phyloP scores from a whole-genome alignment of 768 basidiomycete species.

The Termitomyces sp. region DNA sequence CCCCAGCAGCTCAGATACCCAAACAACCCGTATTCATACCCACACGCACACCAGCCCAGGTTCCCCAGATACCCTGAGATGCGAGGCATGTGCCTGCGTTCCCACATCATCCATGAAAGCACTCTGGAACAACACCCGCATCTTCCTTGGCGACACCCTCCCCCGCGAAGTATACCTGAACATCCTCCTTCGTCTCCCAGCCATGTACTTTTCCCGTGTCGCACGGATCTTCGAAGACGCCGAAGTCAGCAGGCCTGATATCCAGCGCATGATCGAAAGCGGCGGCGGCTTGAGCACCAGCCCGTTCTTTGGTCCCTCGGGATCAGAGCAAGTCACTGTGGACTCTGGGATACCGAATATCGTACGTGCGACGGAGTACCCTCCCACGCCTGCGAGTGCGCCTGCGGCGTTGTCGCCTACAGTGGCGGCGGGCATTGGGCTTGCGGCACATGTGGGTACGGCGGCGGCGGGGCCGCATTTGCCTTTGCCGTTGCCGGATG shows the following conservation, averaged over 20 bases:
- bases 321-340: slow-evolving; percentile 7
- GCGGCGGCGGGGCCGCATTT: slow-evolving; percentile 12
- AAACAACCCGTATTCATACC: slow-evolving; percentile 2
- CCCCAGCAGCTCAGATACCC: slow-evolving; percentile 1
- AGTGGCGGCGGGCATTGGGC: slow-evolving; percentile 22
- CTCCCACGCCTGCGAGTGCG: slow-evolving; percentile 1
- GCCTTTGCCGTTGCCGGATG: slow-evolving; percentile 47
- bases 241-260: slow-evolving; percentile 71
- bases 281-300: slow-evolving; percentile 6
- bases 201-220: slow-evolving; percentile 77
- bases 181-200: slow-evolving; percentile 63
- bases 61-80: neutral
- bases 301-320: slow-evolving; percentile 9
- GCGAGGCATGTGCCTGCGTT: slow-evolving; percentile 5
- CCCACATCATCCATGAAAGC: neutral
- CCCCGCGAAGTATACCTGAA: slow-evolving; percentile 28
- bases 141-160: slow-evolving; percentile 27
- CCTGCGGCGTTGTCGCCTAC: slow-evolving; percentile 15
- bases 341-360: slow-evolving; percentile 6
- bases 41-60: slow-evolving; percentile 1
- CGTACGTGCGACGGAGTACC: slow-evolving; percentile 6
- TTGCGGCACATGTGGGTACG: slow-evolving; percentile 20
- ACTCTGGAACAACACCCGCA: slow-evolving; percentile 7
- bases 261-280: slow-evolving; percentile 43
- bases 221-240: slow-evolving; percentile 75